These are phyloP conservation scores for Candida arabinofermentans DNA, from an alignment of 805 yeast genomes.

Conservation along the genomic window DNA sequence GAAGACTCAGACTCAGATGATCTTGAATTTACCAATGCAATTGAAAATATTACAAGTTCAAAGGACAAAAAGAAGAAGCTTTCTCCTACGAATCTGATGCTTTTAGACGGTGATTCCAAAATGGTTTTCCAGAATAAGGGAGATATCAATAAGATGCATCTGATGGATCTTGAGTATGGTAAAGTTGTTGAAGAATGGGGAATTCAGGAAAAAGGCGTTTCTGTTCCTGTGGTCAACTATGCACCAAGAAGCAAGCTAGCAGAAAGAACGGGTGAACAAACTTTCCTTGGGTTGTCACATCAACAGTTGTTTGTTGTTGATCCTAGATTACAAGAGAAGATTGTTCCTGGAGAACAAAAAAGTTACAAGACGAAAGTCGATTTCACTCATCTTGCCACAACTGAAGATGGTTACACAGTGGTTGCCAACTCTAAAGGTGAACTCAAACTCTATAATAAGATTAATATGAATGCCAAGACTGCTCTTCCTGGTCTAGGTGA, in stretches of 20 bases:
- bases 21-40: slow-evolving; percentile 63
- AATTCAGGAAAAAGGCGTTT: slow-evolving; percentile 33
- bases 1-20: slow-evolving; percentile 46
- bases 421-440: slow-evolving; percentile 76
- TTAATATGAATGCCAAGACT: slow-evolving; percentile 77
- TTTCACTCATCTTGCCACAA: slow-evolving; percentile 63
- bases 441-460: slow-evolving; percentile 63
- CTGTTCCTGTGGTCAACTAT: slow-evolving; percentile 48
- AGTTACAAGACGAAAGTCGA: slow-evolving; percentile 50
- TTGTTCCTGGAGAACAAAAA: slow-evolving; percentile 55
- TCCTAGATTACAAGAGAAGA: slow-evolving; percentile 65
- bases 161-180: slow-evolving; percentile 79
- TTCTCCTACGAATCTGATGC: slow-evolving; percentile 64
- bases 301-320: slow-evolving; percentile 72
- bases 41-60: slow-evolving; percentile 51
- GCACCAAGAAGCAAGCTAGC: slow-evolving; percentile 73
- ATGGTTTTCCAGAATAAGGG: slow-evolving; percentile 60
- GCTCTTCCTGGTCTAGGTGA: slow-evolving; percentile 82
- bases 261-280: slow-evolving; percentile 69
- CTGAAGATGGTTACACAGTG: slow-evolving; percentile 70
- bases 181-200: slow-evolving; percentile 85
- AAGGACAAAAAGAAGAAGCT: slow-evolving; percentile 40
- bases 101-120: slow-evolving; percentile 68
- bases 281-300: slow-evolving; percentile 64
- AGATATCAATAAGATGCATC: slow-evolving; percentile 46